These are phyloP conservation scores for Leucosporidium yakuticum DNA, from an alignment of 768 basidiomycete species.

Conservation along the genomic window DNA sequence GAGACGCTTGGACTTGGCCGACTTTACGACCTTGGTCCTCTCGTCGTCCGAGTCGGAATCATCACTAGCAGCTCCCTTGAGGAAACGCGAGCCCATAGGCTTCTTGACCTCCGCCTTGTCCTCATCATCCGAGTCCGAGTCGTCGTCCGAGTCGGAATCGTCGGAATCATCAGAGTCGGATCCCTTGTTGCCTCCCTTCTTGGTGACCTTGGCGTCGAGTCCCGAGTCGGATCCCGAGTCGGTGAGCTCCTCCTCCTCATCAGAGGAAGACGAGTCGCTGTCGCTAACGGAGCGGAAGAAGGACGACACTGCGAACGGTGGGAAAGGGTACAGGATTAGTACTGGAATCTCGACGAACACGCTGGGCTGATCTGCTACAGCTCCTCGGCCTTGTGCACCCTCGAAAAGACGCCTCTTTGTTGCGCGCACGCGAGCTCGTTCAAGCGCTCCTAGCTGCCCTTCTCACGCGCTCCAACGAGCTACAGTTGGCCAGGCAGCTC, in stretches of 20 bases:
- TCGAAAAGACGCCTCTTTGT: too few species aligned
- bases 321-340: neutral
- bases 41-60: conserved; percentile 61
- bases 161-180: conserved; percentile 60
- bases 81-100: conserved; percentile 41
- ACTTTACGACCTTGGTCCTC: conserved; percentile 67
- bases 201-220: conserved; percentile 47
- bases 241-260: conserved; percentile 39
- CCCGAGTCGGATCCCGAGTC: conserved; percentile 41
- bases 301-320: conserved; percentile 28
- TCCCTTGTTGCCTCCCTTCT: conserved; percentile 50
- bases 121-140: conserved; percentile 43
- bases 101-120: conserved; percentile 45
- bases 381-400: too few species aligned
- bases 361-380: too few species aligned
- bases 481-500: too few species aligned
- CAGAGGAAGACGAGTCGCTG: conserved; percentile 40
- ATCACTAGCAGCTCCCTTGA: conserved; percentile 51
- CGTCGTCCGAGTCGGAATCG: conserved; percentile 56
- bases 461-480: too few species aligned
- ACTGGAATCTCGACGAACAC: too few species aligned
- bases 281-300: conserved; percentile 40
- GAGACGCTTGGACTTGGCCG: conserved; percentile 83
- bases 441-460: too few species aligned
- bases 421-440: too few species aligned